phyloP scores from a whole-genome alignment of 345 rosid genomes.

The Eutrema japonicum region DNA sequence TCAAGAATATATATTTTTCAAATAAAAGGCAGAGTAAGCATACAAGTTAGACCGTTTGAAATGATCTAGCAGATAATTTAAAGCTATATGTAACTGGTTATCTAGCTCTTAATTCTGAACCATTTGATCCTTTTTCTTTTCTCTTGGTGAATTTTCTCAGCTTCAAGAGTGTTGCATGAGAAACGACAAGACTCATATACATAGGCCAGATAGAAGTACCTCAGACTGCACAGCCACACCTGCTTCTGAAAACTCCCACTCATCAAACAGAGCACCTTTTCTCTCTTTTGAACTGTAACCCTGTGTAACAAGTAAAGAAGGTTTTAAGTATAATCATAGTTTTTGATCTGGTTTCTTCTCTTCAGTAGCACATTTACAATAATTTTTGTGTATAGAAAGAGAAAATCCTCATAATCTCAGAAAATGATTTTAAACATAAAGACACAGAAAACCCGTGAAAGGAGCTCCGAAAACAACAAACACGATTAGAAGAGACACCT shows the following conservation, averaged over 20 bases:
- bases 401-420: conserved; percentile 4
- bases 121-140: neutral
- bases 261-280: conserved; percentile 72
- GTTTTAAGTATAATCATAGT: neutral
- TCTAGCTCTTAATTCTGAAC: conserved; percentile 22
- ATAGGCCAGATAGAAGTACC: conserved; percentile 52
- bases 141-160: neutral
- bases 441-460: neutral
- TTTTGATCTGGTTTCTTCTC: conserved; percentile 8
- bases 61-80: neutral
- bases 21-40: neutral
- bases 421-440: neutral
- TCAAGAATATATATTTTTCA: neutral
- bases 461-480: neutral
- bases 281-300: conserved; percentile 89
- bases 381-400: neutral
- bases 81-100: conserved; percentile 18
- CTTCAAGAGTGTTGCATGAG: conserved; percentile 16
- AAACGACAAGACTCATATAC: neutral
- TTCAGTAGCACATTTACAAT: neutral
- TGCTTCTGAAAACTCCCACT: conserved; percentile 91
- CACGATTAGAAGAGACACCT: conserved; percentile 2
- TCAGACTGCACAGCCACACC: conserved; percentile 70
- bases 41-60: neutral
- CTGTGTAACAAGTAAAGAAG: conserved; percentile 45